Evolutionary conservation across 352 stramenopile species (phyloP).

Genomic region (Pythium dissotocum): DNA sequence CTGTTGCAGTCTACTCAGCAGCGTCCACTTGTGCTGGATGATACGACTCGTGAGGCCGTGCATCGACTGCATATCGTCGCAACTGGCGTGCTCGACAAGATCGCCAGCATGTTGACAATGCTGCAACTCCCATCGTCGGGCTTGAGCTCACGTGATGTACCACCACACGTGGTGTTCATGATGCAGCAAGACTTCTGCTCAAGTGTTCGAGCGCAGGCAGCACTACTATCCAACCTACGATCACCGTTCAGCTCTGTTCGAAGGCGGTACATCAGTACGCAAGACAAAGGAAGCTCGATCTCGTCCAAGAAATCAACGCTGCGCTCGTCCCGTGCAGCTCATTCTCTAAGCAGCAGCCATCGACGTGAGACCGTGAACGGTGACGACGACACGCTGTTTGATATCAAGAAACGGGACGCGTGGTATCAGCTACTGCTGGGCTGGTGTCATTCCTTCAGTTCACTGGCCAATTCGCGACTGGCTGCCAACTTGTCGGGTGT

Average conservation of each 20-base stretch:
- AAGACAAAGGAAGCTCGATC: background rate
- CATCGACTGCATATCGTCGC: constrained; percentile 14
- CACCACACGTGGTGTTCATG: constrained; percentile 46
- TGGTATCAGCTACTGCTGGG: constrained; percentile 41
- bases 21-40: constrained; percentile 21
- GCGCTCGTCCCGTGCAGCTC: constrained; percentile 8
- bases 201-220: constrained; percentile 28
- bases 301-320: constrained; percentile 7
- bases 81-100: constrained; percentile 14
- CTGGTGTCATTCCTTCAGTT: constrained; percentile 49
- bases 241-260: constrained; percentile 3
- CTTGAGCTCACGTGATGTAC: background rate
- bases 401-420: constrained; percentile 24
- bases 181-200: constrained; percentile 67
- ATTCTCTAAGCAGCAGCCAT: background rate
- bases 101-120: constrained; percentile 3
- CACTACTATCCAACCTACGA: background rate
- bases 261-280: background rate
- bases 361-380: background rate
- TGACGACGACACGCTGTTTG: background rate
- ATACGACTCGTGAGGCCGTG: constrained; percentile 24
- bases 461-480: constrained; percentile 34
- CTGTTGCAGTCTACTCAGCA: constrained; percentile 39
- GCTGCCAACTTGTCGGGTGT: constrained; percentile 25
- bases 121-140: constrained; percentile 2